Base-by-base conservation (phyloP, 2,329 filamentous ascomycete genomes). In the Mollisiaceae sp. region DNA sequence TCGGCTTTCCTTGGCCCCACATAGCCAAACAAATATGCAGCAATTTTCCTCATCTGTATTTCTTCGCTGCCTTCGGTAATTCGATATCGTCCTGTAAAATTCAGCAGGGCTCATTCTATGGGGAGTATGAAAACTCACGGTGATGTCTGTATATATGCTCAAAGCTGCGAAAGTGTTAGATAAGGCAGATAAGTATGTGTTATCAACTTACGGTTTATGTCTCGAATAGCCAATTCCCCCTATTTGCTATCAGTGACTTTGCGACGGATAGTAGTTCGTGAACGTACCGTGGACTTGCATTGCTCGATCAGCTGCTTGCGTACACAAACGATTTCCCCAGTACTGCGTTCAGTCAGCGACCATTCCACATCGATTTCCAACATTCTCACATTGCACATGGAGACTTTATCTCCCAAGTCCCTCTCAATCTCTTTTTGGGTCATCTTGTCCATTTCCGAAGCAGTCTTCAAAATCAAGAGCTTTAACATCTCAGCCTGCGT, bases 321-420 rank as follows among this genome's bases (percentile, higher is more conserved):
- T 86, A 60, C 83, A 87, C 43, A 89, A 75, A 41, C 86, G 77
- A 71, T 89, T 89, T 0, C 85, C 86, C 80, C 84, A 89, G 73
- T 87, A 89, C 71, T 72, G 41, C 22, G 22, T 47, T 15, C n/a
- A 20, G 20, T 55, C 94, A 94, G 97, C 76, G 91, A 89, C 83
- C 97, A 93, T 38, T 22, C 93, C 93, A 97, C 77, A 88, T 88
- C 88, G 92, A 93, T 35, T 22, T 24, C 14, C 20, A 18, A 35
- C 9, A 47, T 80, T 35, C 93, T 55, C 41, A 71, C 71, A 71
- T 89, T 89, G 76, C 87, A 89, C 86, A 89, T 89, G 62, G 80
- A 82, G 36, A 89, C 85, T 72, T 87, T 86, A 73, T 87, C 84
- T 27, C 85, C 84, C n/a, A 89, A 77, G 68, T 80, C 80, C 72